Evolutionary conservation across 2,329 filamentous ascomycete species (phyloP).

Genomic region (Colletotrichum orbiculare): DNA sequence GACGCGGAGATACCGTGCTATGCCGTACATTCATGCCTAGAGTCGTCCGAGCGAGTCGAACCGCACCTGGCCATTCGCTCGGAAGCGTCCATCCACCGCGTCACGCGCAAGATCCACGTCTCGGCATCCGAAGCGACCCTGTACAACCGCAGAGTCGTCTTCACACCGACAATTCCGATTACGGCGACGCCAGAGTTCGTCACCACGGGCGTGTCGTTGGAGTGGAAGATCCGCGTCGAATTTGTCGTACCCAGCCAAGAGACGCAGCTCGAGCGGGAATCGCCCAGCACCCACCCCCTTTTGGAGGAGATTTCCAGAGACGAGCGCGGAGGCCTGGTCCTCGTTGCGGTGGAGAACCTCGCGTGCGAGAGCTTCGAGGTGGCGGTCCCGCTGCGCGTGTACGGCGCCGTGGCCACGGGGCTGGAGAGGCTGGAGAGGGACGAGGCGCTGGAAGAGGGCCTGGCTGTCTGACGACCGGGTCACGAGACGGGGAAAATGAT

Average conservation of each 20-base stretch:
- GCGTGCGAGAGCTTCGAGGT: constrained; percentile 93
- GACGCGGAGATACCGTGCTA: constrained; percentile 84
- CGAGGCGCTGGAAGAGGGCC: constrained; percentile 61
- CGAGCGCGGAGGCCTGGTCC: constrained; percentile 77
- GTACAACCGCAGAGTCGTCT: constrained; percentile 82
- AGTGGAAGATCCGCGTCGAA: constrained; percentile 91
- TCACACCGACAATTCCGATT: constrained; percentile 85
- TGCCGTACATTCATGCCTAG: constrained; percentile 83
- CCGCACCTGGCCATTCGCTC: constrained; percentile 84
- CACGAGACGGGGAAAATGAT: too few relatives aligned
- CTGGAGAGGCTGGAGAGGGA: constrained; percentile 67
- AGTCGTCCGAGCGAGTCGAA: constrained; percentile 87
- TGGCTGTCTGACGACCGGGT: constrained; percentile 47
- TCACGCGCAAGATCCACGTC: constrained; percentile 84
- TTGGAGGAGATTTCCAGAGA: constrained; percentile 84
- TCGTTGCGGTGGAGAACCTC: constrained; percentile 82
- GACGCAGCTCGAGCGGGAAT: constrained; percentile 30
- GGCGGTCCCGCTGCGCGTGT: constrained; percentile 84
- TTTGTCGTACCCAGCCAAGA: constrained; percentile 78
- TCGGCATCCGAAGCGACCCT: constrained; percentile 84
- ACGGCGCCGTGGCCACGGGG: constrained; percentile 70
- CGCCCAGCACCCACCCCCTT: constrained; percentile 59
- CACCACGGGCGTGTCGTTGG: constrained; percentile 86
- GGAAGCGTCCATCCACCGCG: constrained; percentile 85
- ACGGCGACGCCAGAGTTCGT: constrained; percentile 90